Percentiles rank a stretch among this genome's conserved stretches.
phyloP scores from a whole-genome alignment of 2,329 filamentous ascomycete species.

The Penicillium palitans region DNA sequence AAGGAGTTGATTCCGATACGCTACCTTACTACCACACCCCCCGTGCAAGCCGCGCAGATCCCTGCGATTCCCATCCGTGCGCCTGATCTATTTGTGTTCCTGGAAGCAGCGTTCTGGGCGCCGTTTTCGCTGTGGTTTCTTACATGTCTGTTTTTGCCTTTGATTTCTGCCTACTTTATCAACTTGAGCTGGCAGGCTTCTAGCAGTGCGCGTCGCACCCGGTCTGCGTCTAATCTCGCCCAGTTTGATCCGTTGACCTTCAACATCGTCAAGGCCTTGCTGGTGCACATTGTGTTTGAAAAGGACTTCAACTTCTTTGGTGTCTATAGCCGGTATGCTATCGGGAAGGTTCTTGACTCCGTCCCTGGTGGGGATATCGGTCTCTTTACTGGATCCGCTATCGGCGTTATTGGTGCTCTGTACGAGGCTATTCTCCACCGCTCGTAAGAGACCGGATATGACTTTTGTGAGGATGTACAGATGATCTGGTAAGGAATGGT shows the following conservation, averaged over 20 bases:
- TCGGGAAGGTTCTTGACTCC: constrained; percentile 40
- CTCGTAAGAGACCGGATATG: constrained; percentile 24
- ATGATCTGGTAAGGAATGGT: constrained; percentile 8
- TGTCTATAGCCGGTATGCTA: constrained; percentile 37
- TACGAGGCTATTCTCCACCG: constrained; percentile 50
- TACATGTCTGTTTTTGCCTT: constrained; percentile 70
- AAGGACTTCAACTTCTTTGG: constrained; percentile 45
- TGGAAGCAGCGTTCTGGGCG: constrained; percentile 80
- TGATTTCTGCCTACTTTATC: constrained; percentile 80
- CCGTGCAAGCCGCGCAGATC: constrained; percentile 57
- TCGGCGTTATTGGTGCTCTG: constrained; percentile 45
- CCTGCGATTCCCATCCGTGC: constrained; percentile 64
- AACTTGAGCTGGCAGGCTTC: constrained; percentile 67
- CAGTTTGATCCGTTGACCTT: constrained; percentile 81
- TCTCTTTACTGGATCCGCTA: constrained; percentile 43
- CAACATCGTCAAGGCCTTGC: constrained; percentile 81
- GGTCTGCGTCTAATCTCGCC: constrained; percentile 23
- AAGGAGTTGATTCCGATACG: constrained; percentile 68
- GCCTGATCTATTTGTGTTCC: constrained; percentile 76
- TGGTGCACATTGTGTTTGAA: constrained; percentile 78
- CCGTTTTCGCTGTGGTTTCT: constrained; percentile 74
- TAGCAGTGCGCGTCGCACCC: constrained; percentile 27
- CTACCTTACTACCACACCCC: constrained; percentile 72
- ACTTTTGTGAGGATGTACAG: constrained; percentile 20
- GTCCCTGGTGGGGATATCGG: constrained; percentile 43